Evolutionary conservation across 129 eudicot genomes (phyloP), one percentile per base, ranked within the genome.

Genomic region (Flaveria brownii): DNA sequence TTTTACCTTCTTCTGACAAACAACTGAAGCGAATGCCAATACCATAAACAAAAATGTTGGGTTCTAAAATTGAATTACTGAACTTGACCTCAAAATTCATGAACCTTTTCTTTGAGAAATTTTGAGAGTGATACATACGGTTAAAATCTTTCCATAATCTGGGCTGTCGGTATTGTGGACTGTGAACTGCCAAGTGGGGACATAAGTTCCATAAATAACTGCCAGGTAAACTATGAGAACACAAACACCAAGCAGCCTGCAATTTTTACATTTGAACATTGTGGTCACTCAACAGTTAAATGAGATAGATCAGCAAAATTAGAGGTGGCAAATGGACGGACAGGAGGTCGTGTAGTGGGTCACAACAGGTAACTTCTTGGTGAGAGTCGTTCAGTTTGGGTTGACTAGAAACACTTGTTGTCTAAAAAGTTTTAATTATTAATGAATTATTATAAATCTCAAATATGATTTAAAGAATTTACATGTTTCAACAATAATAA

Each of bases 151-250:
- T 17, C 96, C 96, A 42, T 71, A 87, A 70, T 89, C 89, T n/a
- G 91, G 70, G 74, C 88, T 85, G 14, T 79, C 75, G n/a, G 84
- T 42, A 81, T 90, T 72, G 28, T 83, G 76, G 41, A 88, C 90
- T 20, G 64, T 86, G 86, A 93, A 90, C 18, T 86, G 78, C 98
- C 98, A 93, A 78, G 84, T 89, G 14, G 98, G 98, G 77, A 93
- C 98, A 87, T 83, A 84, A 66, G 83, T 78, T 77, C 92, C 92
- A 81, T 90, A 93, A 45, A 88, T 16, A 72, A 81, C 81, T 72
- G 95, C 83, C 81, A 90, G 26, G 73, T 93, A 93, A 62, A 88
- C 77, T 4, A 80, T 63, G 22, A 88, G 83, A 68, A 88, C 82
- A 78, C 87, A 85, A 49, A 80, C 88, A 65, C 92, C 98, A 12